Conservation (phyloP, 2,329 filamentous ascomycete species). For the Penicillium occitanis region DNA sequence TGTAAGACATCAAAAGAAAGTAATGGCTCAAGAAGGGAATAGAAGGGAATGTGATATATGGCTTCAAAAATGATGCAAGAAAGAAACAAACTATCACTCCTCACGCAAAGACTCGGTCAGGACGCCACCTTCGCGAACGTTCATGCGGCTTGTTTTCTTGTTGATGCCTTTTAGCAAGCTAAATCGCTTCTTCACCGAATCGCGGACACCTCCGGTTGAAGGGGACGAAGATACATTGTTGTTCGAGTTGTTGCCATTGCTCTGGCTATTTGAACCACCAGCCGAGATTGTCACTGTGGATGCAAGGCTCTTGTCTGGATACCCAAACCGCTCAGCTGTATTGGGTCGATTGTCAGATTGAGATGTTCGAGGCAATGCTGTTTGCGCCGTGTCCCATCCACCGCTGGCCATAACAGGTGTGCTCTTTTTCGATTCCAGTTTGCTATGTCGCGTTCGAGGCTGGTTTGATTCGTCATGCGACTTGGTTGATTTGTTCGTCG, state of each 20-base stretch:
- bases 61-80: neutral
- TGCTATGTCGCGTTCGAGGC: constrained; percentile 22
- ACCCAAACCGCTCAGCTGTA: constrained; percentile 32
- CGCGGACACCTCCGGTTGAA: constrained; percentile 43
- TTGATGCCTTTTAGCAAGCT: constrained; percentile 71
- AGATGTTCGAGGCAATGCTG: constrained; percentile 35
- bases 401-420: constrained; percentile 15
- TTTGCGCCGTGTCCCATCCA: constrained; percentile 34
- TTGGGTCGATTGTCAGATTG: constrained; percentile 35
- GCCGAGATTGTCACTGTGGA: constrained; percentile 13
- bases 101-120: constrained; percentile 35
- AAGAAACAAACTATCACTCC: constrained; percentile 30
- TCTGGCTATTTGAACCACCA: constrained; percentile 35
- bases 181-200: constrained; percentile 72
- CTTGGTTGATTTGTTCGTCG: constrained; percentile 19
- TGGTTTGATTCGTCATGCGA: constrained; percentile 13
- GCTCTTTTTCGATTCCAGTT: constrained; percentile 22
- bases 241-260: constrained; percentile 25
- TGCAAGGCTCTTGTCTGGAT: constrained; percentile 20
- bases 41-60: constrained; percentile 1
- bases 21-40: neutral
- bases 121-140: constrained; percentile 36
- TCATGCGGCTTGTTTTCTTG: constrained; percentile 63
- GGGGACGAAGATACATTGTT: neutral
- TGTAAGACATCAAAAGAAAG: constrained; percentile 17